Evolutionary conservation across 305 asterid species (phyloP), one percentile per base, ranked within the genome.

Genomic region (Fraxinus velutina): DNA sequence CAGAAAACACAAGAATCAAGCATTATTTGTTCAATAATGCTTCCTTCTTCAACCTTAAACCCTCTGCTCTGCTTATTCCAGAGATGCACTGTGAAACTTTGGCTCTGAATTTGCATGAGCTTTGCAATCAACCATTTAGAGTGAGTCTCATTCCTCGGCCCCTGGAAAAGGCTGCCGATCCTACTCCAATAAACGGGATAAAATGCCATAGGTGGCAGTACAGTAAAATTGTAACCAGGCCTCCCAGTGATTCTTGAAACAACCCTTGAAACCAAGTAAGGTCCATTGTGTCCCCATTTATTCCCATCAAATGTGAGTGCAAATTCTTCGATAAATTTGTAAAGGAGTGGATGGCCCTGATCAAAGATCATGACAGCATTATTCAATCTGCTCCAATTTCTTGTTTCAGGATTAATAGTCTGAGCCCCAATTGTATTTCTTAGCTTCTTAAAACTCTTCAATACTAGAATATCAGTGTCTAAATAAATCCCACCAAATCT

Each of bases 271-370:
- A 93, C 99, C 82, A 96, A 84, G 73, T 94, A 96, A 21, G 97
- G 99, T 10, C 99, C 99, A 66, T 96, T 96, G 78, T 94, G 98
- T 1, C 99, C 98, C 99, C 97, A 94, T 80, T 90, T 93, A 7
- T 92, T 93, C 15, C 98, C 99, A 83, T 96, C 95, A 73, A 96
- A 94, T 0, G 98, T 94, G 21, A 80, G 88, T 0, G 99, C 95
- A 70, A 94, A 96, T 83, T 94, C 99, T 52, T 94, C 87, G n/a
- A 94, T 94, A 60, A 96, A 96, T 84, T 92, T 88, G 79, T 47
- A 90, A 62, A 96, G 86, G 77, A 96, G 72, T 1, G 95, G 98
- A 80, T 96, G 98, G 0, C 91, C 94, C 73, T 88, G 75, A 44
- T 96, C 95, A 75, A 96, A 96, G 73, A 92, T 82, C 97, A 96